Conservation (phyloP, 345 rosid species). For the Euphorbia lathyris region DNA sequence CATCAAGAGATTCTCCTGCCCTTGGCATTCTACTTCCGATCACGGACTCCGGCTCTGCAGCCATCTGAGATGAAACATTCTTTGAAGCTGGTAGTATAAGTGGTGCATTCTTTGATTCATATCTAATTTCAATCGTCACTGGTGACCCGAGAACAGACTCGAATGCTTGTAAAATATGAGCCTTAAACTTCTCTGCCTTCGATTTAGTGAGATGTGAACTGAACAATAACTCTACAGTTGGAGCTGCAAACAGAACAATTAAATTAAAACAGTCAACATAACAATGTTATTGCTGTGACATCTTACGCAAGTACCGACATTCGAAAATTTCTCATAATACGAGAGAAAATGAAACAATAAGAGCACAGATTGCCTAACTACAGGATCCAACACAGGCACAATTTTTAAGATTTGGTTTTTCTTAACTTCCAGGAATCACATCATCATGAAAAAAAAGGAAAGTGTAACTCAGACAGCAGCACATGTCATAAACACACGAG, state of each 20-base stretch:
- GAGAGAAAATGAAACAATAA: not conserved
- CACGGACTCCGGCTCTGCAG: slow-evolving; percentile 20
- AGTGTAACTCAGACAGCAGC: too few species aligned
- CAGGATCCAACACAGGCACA: too few species aligned
- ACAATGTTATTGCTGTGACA: not conserved
- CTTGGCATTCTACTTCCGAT: slow-evolving; percentile 18
- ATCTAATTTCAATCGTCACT: slow-evolving; percentile 76
- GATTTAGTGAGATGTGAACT: slow-evolving; percentile 55
- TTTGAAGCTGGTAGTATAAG: slow-evolving; percentile 41
- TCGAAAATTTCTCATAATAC: not conserved
- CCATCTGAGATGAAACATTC: slow-evolving; percentile 35
- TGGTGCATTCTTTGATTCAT: slow-evolving; percentile 43
- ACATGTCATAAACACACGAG: too few species aligned
- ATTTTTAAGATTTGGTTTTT: too few species aligned
- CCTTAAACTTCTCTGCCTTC: slow-evolving; percentile 66
- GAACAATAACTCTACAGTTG: slow-evolving; percentile 73
- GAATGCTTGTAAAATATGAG: slow-evolving; percentile 71
- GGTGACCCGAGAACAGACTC: slow-evolving; percentile 78
- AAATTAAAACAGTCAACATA: not conserved
- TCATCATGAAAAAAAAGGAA: too few species aligned
- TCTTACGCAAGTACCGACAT: not conserved
- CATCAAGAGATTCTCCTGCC: slow-evolving; percentile 28
- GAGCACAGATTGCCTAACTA: too few species aligned
- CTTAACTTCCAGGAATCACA: too few species aligned
- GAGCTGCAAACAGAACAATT: slow-evolving; percentile 50